Evolutionary conservation across 1,139 yeast species (phyloP), one percentile per base, ranked within the genome.

Genomic region (Saccharomyces hybrid): DNA sequence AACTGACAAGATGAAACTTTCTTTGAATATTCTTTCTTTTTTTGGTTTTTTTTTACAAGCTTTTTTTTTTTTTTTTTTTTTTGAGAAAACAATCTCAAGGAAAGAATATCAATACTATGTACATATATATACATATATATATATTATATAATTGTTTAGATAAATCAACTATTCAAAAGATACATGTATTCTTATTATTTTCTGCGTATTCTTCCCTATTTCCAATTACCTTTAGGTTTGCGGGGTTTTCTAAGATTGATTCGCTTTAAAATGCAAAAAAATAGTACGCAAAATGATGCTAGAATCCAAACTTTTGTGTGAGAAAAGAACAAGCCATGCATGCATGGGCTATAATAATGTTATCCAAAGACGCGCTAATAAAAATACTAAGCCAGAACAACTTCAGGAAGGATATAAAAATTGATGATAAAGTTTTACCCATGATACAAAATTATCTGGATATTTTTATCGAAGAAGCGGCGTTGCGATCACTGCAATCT

Each of bases 381-480:
- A 66, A 86, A 30, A 67, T 83, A 2, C 76, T 84, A 80, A 52
- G 78, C 78, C 4, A 74, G 75, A 2, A 75, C 83, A 1, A 83
- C 83, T 65, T 74, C 52, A 69, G 77, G 50, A 71, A 70, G 0
- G 70, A 74, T 28, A 82, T 86, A 0, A 68, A 78, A 30, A 78
- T 83, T 49, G 74, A 83, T 0, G 72, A 76, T 31, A 77, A 75
- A 34, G 74, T 86, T 0, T 65, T 84, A 4, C 75, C 76, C 27
- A 68, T 80, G 41, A 74, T 83, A 1, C 72, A 82, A 1, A 84
- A 81, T 60, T 85, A 85, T 61, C 74, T 84, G 48, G 75, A 79
- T 50, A 68, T 83, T 59, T 84, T 84, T 62, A 76, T 85, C 11
- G 75, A 79, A 54, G 90, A 85, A 67, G 88, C 89, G 0, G 76